Conservation (phyloP, 495 filamentous ascomycete genomes). For the Podospora sp. region DNA sequence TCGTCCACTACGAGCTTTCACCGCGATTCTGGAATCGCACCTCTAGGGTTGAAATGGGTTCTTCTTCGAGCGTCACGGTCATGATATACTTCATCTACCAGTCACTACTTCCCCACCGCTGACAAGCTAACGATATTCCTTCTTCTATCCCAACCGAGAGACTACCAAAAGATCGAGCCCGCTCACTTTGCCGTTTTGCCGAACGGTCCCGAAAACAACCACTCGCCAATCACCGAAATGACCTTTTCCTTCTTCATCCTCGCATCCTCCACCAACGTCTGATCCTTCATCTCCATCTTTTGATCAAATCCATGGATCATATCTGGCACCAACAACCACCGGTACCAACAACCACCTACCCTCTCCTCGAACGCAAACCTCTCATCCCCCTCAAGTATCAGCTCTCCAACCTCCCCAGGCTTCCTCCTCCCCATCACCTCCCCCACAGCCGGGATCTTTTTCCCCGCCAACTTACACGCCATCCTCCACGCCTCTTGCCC, state of each 20-base stretch:
- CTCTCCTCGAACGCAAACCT: constrained; percentile 38
- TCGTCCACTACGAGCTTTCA: too few relatives aligned
- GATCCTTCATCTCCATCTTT: constrained; percentile 22
- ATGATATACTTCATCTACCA: too few relatives aligned
- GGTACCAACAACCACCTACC: constrained; percentile 30
- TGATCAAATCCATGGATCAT: constrained; percentile 46
- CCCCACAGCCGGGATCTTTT: constrained; percentile 21
- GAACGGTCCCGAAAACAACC: constrained; percentile 31
- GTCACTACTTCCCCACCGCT: too few relatives aligned
- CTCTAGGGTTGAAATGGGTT: too few relatives aligned
- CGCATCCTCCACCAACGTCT: constrained; percentile 32
- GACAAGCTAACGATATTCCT: too few relatives aligned
- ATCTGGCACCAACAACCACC: constrained; percentile 47
- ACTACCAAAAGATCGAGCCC: not conserved
- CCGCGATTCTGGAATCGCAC: too few relatives aligned
- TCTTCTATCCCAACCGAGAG: too few relatives aligned
- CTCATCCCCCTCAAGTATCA: constrained; percentile 38
- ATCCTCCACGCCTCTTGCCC: constrained; percentile 40
- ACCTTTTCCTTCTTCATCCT: constrained; percentile 38
- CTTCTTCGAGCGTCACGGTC: too few relatives aligned
- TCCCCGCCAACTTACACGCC: constrained; percentile 36
- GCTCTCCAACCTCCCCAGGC: constrained; percentile 21
- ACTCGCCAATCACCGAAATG: constrained; percentile 39
- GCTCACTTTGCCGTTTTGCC: not conserved
- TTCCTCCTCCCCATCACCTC: constrained; percentile 23